Percentiles rank a stretch among this genome's conserved stretches.
These are phyloP conservation scores for Cantharellus anzutake DNA, from an alignment of 768 basidiomycete genomes.

Conservation along the genomic window DNA sequence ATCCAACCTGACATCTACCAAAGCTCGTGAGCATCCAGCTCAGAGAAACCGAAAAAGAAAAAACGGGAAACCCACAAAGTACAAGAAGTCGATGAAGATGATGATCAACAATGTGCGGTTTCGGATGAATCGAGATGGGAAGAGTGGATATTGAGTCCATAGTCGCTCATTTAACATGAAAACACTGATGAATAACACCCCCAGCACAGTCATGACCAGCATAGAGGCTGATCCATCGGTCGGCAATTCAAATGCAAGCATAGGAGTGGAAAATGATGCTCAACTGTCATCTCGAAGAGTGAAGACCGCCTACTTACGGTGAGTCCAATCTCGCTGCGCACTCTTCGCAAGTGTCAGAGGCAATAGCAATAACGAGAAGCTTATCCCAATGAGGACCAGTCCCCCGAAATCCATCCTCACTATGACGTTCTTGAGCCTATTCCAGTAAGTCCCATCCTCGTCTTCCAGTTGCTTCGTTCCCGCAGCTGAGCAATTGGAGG, in stretches of 20 bases:
- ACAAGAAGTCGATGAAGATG: neutral
- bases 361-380: constrained; percentile 32
- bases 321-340: constrained; percentile 25
- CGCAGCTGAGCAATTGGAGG: neutral
- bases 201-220: constrained; percentile 33
- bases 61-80: neutral
- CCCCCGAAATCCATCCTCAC: constrained; percentile 29
- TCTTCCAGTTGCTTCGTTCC: constrained; percentile 10
- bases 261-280: too few species aligned
- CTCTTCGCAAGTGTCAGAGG: constrained; percentile 33
- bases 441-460: constrained; percentile 6
- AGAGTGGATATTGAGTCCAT: constrained; percentile 36
- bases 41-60: neutral
- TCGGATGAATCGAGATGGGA: constrained; percentile 36
- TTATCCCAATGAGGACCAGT: constrained; percentile 29
- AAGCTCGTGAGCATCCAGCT: neutral
- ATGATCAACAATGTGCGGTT: constrained; percentile 25
- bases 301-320: constrained; percentile 7
- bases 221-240: constrained; percentile 11
- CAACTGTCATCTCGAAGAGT: neutral
- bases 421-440: constrained; percentile 11
- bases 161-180: constrained; percentile 31
- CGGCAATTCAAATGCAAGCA: constrained; percentile 16
- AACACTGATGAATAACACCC: constrained; percentile 24
- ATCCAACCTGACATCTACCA: neutral